Evolutionary conservation across 2,329 filamentous ascomycete species (phyloP).

Genomic region (Penicillium sp.): DNA sequence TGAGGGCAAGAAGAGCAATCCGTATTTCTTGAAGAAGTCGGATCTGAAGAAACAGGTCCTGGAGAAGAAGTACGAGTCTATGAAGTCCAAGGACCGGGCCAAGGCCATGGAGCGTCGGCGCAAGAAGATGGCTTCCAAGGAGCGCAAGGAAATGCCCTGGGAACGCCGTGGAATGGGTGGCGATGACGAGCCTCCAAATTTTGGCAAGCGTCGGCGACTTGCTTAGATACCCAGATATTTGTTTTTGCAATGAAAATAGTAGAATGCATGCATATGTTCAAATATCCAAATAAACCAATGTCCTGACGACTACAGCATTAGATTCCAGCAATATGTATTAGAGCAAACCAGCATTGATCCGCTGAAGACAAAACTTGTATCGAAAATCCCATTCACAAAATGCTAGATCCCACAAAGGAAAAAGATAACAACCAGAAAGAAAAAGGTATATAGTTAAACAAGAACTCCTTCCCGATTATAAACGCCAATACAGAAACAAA

Average conservation of each 20-base stretch:
- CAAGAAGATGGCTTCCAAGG: constrained; percentile 85
- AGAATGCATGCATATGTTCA: background rate
- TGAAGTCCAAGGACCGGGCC: constrained; percentile 84
- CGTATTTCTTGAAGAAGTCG: constrained; percentile 89
- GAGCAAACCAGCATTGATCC: constrained; percentile 1
- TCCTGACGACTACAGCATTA: constrained; percentile 2
- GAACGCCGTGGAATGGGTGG: constrained; percentile 46
- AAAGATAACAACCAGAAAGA: constrained; percentile 9
- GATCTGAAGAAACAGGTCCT: constrained; percentile 87
- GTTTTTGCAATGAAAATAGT: background rate
- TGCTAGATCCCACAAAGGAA: constrained; percentile 12
- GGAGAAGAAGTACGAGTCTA: constrained; percentile 73
- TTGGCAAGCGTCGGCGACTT: constrained; percentile 30
- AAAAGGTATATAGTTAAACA: constrained; percentile 24
- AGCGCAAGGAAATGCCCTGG: constrained; percentile 73
- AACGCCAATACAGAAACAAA: constrained; percentile 16
- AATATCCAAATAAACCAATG: background rate
- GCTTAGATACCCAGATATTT: constrained; percentile 9
- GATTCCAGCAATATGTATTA: constrained; percentile 7
- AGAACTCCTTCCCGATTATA: constrained; percentile 8
- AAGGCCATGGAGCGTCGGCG: constrained; percentile 80
- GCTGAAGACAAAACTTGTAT: constrained; percentile 1
- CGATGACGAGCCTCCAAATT: constrained; percentile 15
- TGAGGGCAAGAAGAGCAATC: constrained; percentile 75
- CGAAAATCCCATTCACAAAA: constrained; percentile 19